phyloP scores from a whole-genome alignment of 2,329 filamentous ascomycete genomes.

The Setomelanomma holmii region DNA sequence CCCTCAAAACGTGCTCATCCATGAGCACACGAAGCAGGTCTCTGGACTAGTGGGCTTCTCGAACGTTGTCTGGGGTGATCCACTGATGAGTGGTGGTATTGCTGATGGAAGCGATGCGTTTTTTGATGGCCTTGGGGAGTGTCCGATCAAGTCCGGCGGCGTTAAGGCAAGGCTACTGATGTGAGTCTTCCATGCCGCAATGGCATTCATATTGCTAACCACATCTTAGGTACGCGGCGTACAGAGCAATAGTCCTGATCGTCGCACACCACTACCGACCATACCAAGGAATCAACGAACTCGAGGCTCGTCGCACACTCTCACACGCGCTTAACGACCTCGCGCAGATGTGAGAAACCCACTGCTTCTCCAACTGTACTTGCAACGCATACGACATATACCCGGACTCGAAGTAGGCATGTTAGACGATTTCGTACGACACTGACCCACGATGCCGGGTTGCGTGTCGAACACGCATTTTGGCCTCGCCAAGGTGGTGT shows the following conservation, averaged over 20 bases:
- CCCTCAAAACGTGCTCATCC: constrained; percentile 59
- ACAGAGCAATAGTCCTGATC: constrained; percentile 52
- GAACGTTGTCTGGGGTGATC: constrained; percentile 64
- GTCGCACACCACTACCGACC: constrained; percentile 55
- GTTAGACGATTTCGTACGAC: not conserved
- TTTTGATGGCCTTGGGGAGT: constrained; percentile 52
- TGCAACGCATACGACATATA: constrained; percentile 1
- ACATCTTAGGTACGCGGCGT: constrained; percentile 52
- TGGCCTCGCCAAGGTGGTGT: no score
- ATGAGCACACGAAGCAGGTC: constrained; percentile 56
- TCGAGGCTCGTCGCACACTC: constrained; percentile 52
- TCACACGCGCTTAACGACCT: constrained; percentile 49
- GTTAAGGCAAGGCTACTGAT: constrained; percentile 50
- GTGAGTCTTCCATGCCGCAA: constrained; percentile 39
- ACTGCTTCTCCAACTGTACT: not conserved
- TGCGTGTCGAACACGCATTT: not conserved
- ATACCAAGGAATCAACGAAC: constrained; percentile 49
- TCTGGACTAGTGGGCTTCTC: constrained; percentile 62
- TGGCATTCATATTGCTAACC: constrained; percentile 6
- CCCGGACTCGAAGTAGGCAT: not conserved
- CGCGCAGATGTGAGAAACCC: constrained; percentile 30
- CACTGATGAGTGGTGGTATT: constrained; percentile 59
- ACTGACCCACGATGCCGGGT: not conserved
- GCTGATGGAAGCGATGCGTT: constrained; percentile 49
- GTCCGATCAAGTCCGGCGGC: constrained; percentile 38